These are phyloP conservation scores for Saccharomyces pastorianus DNA, from an alignment of 1,139 yeast species.

Conservation along the genomic window DNA sequence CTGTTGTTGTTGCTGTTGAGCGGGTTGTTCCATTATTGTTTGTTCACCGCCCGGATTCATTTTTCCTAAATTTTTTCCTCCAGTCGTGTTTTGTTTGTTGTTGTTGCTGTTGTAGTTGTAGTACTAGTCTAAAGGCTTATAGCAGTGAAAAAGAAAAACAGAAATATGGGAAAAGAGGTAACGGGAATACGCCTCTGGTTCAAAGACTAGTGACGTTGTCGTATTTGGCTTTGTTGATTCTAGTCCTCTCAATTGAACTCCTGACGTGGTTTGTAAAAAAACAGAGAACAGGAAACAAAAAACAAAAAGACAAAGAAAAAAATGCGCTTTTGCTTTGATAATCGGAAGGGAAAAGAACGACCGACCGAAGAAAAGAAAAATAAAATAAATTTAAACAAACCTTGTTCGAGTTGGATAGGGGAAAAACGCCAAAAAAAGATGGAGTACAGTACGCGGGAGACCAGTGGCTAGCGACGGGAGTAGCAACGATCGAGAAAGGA, in stretches of 20 bases:
- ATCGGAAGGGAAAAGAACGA: not conserved
- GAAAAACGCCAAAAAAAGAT: conserved; percentile 1
- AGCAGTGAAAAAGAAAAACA: not conserved
- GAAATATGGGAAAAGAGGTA: not conserved
- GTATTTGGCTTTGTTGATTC: not conserved
- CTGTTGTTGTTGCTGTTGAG: conserved; percentile 8
- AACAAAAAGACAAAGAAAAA: not conserved
- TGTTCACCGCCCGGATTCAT: conserved; percentile 1
- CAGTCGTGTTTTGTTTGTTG: not conserved
- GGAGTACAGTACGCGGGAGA: not conserved
- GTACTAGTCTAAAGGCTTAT: not conserved
- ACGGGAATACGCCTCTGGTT: not conserved
- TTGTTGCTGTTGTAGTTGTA: not conserved
- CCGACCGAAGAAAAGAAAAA: not conserved
- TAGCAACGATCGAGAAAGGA: not conserved
- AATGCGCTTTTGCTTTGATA: conserved; percentile 1
- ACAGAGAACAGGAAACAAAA: not conserved
- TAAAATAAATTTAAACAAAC: not conserved
- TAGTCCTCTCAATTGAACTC: not conserved
- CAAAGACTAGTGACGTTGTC: not conserved
- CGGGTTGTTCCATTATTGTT: conserved; percentile 3
- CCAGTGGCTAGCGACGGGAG: not conserved
- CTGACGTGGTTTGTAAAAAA: not conserved
- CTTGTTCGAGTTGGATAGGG: not conserved
- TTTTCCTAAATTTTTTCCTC: not conserved